Conservation (phyloP, 2,329 filamentous ascomycete species). For the Trichoderma sp. region DNA sequence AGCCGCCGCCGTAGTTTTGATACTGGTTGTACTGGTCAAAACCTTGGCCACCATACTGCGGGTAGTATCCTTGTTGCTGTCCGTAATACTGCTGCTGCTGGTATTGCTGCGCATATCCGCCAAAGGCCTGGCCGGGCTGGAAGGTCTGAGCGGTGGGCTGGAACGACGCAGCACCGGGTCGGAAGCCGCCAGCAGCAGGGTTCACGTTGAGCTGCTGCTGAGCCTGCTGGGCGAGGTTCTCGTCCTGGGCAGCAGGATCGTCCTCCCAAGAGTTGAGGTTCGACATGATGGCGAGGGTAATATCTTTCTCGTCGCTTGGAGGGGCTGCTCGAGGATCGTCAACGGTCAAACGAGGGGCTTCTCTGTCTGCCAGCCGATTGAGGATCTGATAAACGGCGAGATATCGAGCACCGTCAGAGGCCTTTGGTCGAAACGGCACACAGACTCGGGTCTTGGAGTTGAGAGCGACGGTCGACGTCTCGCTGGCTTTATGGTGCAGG, state of each 20-base stretch:
- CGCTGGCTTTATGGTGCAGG: conserved; percentile 28
- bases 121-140: conserved; percentile 68
- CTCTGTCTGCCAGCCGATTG: not conserved
- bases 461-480: conserved; percentile 18
- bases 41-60: conserved; percentile 50
- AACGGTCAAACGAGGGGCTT: not conserved
- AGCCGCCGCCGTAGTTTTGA: conserved; percentile 51
- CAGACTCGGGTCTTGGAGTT: conserved; percentile 20
- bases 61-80: conserved; percentile 55
- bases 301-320: conserved; percentile 10
- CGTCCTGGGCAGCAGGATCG: conserved; percentile 73
- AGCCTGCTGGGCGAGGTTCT: conserved; percentile 72
- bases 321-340: conserved; percentile 6
- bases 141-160: conserved; percentile 68
- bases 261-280: conserved; percentile 96
- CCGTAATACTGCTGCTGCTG: conserved; percentile 54
- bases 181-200: conserved; percentile 45
- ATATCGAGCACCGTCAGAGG: not conserved
- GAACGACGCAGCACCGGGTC: conserved; percentile 59
- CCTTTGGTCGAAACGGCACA: not conserved
- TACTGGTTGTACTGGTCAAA: conserved; percentile 53
- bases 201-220: conserved; percentile 74
- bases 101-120: conserved; percentile 54
- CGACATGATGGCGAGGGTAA: conserved; percentile 61
- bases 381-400: not conserved